These are phyloP conservation scores for Ajuga reptans DNA, from an alignment of 305 asterid genomes.

Conservation along the genomic window DNA sequence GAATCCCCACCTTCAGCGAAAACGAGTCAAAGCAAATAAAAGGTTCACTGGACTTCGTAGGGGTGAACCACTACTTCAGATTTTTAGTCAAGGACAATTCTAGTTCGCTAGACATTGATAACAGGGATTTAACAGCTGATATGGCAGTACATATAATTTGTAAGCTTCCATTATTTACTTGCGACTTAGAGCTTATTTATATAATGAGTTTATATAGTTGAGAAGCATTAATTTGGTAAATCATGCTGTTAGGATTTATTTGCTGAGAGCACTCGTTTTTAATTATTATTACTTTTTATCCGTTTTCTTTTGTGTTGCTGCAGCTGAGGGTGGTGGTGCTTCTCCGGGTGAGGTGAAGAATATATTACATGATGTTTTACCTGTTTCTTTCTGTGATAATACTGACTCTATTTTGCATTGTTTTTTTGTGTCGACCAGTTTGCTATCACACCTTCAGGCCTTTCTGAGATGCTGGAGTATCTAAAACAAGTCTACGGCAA, in stretches of 20 bases:
- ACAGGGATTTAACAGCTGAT: conserved; percentile 19
- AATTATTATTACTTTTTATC: too few species aligned
- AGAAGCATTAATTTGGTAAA: neutral
- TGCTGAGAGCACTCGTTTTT: neutral
- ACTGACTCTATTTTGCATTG: neutral
- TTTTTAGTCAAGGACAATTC: conserved; percentile 23
- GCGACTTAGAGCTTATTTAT: neutral
- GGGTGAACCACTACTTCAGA: conserved; percentile 37
- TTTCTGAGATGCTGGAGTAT: conserved; percentile 28
- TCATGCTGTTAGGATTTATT: neutral
- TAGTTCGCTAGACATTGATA: neutral
- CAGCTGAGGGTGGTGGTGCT: conserved; percentile 19
- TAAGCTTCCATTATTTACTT: conserved; percentile 14
- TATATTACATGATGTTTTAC: neutral
- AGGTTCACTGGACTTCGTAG: conserved; percentile 41
- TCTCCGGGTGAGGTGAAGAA: conserved; percentile 27
- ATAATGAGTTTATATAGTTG: too few species aligned
- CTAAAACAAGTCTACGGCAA: conserved; percentile 35
- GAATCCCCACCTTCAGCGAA: conserved; percentile 37
- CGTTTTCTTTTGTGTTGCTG: conserved; percentile 1
- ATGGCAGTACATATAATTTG: conserved; percentile 22
- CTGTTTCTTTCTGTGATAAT: neutral
- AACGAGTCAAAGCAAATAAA: conserved; percentile 33
- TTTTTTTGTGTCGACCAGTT: conserved; percentile 15
- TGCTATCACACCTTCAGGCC: conserved; percentile 27